A percentile compares a stretch with the other conserved stretches of the same genome.
Conservation (phyloP, 2,329 filamentous ascomycete species). For the Fusarium staphyleae region DNA sequence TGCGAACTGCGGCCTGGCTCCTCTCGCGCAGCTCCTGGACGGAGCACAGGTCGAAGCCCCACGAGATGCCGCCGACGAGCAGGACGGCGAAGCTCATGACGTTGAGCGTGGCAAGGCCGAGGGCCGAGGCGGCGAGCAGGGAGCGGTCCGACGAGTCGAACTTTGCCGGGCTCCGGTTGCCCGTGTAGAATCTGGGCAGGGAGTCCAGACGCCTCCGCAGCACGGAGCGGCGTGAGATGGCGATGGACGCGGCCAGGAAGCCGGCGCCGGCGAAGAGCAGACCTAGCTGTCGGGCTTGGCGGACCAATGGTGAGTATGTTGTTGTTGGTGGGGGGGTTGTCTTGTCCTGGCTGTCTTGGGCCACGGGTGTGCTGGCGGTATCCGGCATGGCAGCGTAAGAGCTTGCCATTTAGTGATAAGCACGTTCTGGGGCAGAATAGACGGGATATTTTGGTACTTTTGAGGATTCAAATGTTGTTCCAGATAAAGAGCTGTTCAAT, state of each 20-base stretch:
- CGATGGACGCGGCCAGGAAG: conserved; percentile 75
- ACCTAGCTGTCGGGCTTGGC: conserved; percentile 66
- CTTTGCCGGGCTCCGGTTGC: conserved; percentile 52
- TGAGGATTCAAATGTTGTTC: too few relatives aligned
- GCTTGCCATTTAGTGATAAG: conserved; percentile 25
- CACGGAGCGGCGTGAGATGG: conserved; percentile 76
- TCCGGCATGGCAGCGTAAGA: conserved; percentile 27
- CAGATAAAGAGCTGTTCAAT: neutral
- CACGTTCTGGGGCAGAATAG: neutral
- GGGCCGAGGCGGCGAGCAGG: conserved; percentile 79
- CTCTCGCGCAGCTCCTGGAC: conserved; percentile 68
- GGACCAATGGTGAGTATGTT: conserved; percentile 46
- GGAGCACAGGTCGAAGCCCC: conserved; percentile 77
- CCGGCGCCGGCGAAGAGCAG: conserved; percentile 77
- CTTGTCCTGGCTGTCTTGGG: conserved; percentile 11
- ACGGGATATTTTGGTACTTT: too few relatives aligned
- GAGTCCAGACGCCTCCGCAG: conserved; percentile 66
- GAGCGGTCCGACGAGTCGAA: conserved; percentile 44
- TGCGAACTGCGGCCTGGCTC: conserved; percentile 54
- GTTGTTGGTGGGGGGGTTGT: conserved; percentile 20
- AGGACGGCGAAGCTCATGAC: conserved; percentile 79
- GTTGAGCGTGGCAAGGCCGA: conserved; percentile 88
- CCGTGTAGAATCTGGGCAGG: conserved; percentile 75
- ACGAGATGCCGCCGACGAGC: conserved; percentile 74
- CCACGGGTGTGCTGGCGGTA: conserved; percentile 14